phyloP scores from a whole-genome alignment of 78 protist species.

The Chrysochromulina tobinii region DNA sequence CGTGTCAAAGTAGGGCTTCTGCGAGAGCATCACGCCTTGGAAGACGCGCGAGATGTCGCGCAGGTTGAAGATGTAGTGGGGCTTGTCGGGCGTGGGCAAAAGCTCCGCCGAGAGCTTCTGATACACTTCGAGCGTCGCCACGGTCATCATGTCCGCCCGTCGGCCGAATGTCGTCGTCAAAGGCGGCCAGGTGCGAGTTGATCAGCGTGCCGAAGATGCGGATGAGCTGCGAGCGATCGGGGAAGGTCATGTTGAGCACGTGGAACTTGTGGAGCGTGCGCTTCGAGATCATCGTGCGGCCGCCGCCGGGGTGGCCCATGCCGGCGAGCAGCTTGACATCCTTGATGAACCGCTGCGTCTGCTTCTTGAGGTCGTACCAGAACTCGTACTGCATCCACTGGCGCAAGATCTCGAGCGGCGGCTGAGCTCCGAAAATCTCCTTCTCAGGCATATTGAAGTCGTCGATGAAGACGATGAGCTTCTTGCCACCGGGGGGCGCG shows the following conservation, averaged over 20 bases:
- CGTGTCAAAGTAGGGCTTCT: not conserved
- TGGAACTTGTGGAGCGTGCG: slow-evolving; percentile 62
- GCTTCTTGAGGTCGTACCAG: slow-evolving; percentile 70
- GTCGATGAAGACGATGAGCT: slow-evolving; percentile 77
- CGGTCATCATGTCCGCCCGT: slow-evolving; percentile 21
- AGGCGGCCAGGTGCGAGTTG: slow-evolving; percentile 24
- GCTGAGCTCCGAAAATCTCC: slow-evolving; percentile 84
- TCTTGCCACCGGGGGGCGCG: slow-evolving; percentile 79
- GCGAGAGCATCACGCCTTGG: slow-evolving; percentile 52
- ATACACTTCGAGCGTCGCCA: slow-evolving; percentile 64
- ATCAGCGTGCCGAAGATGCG: slow-evolving; percentile 69
- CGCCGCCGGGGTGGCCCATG: slow-evolving; percentile 84
- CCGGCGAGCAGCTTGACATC: slow-evolving; percentile 73
- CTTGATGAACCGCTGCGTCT: slow-evolving; percentile 36
- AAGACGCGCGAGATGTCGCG: slow-evolving; percentile 73
- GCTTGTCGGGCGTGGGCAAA: slow-evolving; percentile 72
- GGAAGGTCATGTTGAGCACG: slow-evolving; percentile 71
- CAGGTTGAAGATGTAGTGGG: slow-evolving; percentile 80
- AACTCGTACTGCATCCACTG: slow-evolving; percentile 76
- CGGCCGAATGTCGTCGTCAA: slow-evolving; percentile 53
- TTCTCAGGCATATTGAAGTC: slow-evolving; percentile 84
- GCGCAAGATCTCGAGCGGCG: slow-evolving; percentile 84
- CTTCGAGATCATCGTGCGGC: slow-evolving; percentile 53
- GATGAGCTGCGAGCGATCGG: slow-evolving; percentile 42
- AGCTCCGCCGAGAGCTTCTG: slow-evolving; percentile 15